phyloP scores from a whole-genome alignment of 83 land plant genomes.

The Larix sibirica region DNA sequence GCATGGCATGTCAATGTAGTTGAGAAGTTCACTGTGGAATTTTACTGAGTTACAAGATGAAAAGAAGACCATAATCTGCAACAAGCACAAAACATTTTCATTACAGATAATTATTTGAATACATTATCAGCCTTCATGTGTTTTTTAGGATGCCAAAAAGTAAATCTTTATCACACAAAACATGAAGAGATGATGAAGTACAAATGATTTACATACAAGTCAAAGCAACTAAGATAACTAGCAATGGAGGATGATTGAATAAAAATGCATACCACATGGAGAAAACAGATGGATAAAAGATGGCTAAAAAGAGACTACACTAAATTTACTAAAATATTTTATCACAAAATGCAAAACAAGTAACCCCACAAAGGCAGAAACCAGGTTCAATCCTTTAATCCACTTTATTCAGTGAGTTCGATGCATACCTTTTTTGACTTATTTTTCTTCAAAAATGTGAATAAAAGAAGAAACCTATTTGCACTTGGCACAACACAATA shows the following conservation, averaged over 20 bases:
- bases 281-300: neutral
- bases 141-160: neutral
- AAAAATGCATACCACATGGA: neutral
- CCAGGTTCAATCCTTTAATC: neutral
- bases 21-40: conserved; percentile 84
- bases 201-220: neutral
- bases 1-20: conserved; percentile 85
- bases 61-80: conserved; percentile 88
- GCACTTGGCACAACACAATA: conserved; percentile 86
- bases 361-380: neutral
- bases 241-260: neutral
- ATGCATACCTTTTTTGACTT: conserved; percentile 65
- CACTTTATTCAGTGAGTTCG: neutral
- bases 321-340: neutral
- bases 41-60: conserved; percentile 96
- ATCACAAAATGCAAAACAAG: neutral
- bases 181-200: neutral
- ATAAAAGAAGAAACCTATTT: conserved; percentile 82
- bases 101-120: neutral
- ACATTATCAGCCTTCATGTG: neutral
- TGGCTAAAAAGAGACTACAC: neutral
- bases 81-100: neutral
- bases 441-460: conserved; percentile 89
- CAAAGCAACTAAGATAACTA: conserved; percentile 2
- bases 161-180: neutral